Base-by-base conservation (phyloP, 352 stramenopile genomes). In the Phytophthora pisi region DNA sequence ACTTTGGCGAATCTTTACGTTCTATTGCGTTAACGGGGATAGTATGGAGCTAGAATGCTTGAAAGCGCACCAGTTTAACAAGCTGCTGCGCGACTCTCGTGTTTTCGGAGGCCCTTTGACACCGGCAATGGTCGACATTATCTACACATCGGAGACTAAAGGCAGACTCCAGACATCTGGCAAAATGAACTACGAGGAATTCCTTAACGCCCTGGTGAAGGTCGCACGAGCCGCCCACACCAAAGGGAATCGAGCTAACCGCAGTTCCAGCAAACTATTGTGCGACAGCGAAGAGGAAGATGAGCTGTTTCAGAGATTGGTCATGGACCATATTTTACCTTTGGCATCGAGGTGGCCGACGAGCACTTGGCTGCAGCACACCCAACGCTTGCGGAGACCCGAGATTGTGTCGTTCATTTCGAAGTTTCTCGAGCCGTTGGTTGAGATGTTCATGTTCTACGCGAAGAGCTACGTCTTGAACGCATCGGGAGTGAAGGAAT, bases 371-470 rank as follows among this genome's bases (percentile, higher is more conserved):
- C 50, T 78, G 1, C 28, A 76, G 13, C 78, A 90, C 47, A 91
- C 82, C 0, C 67, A 82, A 18, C 64, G 68, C 7, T 54, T 93
- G 7, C 74, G 76, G 11, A 65, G 76, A 34, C 63, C 68, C 34
- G 82, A 92, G 47, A 74, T 92, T 50, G 76, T 86, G 38, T 64
- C 62, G 8, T 91, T 91, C 49, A 68, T 89, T 7, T 84, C 77
- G 20, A 91, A 88, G 47, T 92, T 92, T 60, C 60, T 89, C 4
- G 78, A 90, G 24, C 66, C 79, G 5, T 72, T 93, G 54, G 53
- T 89, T 6, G 80, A 90, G 20, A 92, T 93, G 61, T 93, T 86
- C 64, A 78, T 88, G 70, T 92, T 93, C 60, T 93, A 93, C 61
- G 84, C 82, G 4, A 86, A 86, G 23, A 86, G 70, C 51, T 75